Evolutionary conservation across 305 asterid genomes (phyloP), one percentile per base, ranked within the genome.

Genomic region (Caryopteris hybrid): DNA sequence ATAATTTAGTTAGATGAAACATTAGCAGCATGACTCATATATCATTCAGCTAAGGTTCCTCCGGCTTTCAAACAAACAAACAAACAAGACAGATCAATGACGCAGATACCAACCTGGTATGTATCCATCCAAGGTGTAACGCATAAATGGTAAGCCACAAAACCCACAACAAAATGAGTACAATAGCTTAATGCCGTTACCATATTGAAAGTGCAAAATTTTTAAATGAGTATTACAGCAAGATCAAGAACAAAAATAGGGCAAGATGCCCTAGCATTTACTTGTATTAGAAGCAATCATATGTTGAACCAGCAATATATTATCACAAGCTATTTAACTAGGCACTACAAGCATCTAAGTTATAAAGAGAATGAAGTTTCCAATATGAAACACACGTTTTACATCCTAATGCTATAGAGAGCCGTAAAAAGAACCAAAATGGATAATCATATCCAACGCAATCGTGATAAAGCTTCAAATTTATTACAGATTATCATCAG

Each of bases 281-380:
- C 51, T 34, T 14, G 51, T 29, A n/a, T 22, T 39, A 38, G 43
- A 5, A 27, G 34, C 16, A 60, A 54, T 9, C 12, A 20, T 31
- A 12, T 42, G 69, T 12, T 20, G 14, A 60, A 53, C 23, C 23
- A 56, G 11, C 45, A 52, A 5, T 33, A 55, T 42, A 13, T 48
- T 68, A 64, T 43, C 36, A 61, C 56, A 66, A 22, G 9, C 36
- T 56, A 39, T 46, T 25, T 50, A 61, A 18, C 8, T 23, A 36
- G 59, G 64, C 59, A 61, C 51, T 64, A 71, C 48, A 58, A 66
- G 39, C 39, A 70, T 42, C 69, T 64, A 65, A 39, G 42, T 64
- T 5, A 31, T 58, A 61, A 36, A 20, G 20, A 23, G 31, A 17
- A n/a, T n/a, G 51, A 6, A 45, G 61, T 61, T 62, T 29, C 64